phyloP scores from a whole-genome alignment of 441 rosid species.

The Populus hybrid region DNA sequence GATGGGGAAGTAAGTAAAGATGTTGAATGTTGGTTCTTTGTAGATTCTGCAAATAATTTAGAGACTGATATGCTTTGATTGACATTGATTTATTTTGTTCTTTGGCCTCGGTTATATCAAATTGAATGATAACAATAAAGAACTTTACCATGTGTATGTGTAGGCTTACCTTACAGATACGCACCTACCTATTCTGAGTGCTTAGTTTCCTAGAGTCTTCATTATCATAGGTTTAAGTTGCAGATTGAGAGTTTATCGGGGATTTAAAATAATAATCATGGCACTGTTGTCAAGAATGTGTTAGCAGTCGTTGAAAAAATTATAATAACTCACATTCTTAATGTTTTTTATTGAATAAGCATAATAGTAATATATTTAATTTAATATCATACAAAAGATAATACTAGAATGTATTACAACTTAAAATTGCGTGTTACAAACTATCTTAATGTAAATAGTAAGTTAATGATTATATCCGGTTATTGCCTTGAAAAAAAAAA shows the following conservation, averaged over 20 bases:
- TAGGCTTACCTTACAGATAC: too few species aligned
- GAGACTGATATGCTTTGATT: too few species aligned
- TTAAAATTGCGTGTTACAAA: background rate
- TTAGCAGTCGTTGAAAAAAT: background rate
- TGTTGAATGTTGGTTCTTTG: background rate
- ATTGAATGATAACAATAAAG: too few species aligned
- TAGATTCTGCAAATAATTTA: background rate
- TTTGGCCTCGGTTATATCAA: too few species aligned
- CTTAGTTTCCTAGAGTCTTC: background rate
- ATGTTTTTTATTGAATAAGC: background rate
- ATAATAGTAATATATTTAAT: too few species aligned
- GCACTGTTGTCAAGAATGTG: background rate
- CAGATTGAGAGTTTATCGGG: background rate
- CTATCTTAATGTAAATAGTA: background rate
- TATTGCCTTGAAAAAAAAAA: background rate
- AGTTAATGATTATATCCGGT: background rate
- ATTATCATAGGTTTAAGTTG: background rate
- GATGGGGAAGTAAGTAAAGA: slow-evolving; percentile 50
- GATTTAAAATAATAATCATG: background rate
- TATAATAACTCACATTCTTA: background rate
- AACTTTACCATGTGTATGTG: too few species aligned
- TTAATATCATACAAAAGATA: background rate
- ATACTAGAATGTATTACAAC: background rate
- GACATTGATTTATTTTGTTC: too few species aligned
- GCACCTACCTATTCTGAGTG: background rate